These are phyloP conservation scores for Cyclanthera cordifolia DNA, from an alignment of 306 rosid genomes.

Conservation along the genomic window DNA sequence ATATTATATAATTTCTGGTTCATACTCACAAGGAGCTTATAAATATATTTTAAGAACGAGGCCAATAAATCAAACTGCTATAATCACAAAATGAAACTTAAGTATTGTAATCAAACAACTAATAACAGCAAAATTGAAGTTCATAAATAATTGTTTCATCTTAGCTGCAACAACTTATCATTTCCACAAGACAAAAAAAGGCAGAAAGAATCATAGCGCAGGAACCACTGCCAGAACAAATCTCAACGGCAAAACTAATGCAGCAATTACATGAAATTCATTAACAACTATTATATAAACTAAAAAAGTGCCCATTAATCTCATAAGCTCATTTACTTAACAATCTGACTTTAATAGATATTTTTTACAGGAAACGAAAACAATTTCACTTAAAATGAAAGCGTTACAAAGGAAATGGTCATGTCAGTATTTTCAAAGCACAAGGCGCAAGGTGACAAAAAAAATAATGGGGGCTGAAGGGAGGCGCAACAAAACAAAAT, in stretches of 20 bases:
- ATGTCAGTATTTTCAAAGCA: no score
- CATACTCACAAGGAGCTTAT: no score
- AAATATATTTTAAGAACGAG: no score
- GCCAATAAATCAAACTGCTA: neutral
- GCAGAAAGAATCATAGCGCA: slow-evolving; percentile 1
- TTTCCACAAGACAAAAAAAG: neutral
- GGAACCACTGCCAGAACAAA: neutral
- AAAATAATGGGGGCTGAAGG: no score
- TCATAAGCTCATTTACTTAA: neutral
- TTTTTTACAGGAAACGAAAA: no score
- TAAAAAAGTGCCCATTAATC: neutral
- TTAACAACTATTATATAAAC: neutral
- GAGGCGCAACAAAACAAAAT: no score
- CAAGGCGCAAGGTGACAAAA: no score
- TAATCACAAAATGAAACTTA: neutral
- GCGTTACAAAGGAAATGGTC: no score
- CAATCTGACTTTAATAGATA: neutral
- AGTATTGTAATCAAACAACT: neutral
- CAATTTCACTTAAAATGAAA: no score
- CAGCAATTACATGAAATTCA: neutral
- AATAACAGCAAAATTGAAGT: slow-evolving; percentile 1
- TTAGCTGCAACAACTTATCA: neutral
- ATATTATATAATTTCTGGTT: no score
- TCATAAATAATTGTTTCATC: neutral
- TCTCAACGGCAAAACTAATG: neutral